Percentiles rank a stretch among this genome's conserved stretches.
phyloP scores from a whole-genome alignment of 129 eudicot species.

The Sambucus nigra region DNA sequence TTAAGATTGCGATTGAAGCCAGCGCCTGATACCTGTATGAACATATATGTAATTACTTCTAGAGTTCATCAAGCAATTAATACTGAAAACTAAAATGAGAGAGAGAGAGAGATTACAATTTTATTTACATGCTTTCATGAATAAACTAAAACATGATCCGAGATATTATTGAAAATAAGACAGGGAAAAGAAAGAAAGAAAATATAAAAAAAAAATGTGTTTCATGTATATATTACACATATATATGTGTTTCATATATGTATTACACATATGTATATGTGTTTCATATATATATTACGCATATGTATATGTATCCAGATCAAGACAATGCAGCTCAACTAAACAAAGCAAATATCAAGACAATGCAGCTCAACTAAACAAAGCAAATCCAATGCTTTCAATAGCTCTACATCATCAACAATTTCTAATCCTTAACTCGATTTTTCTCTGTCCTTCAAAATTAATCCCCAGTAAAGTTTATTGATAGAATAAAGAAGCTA shows the following conservation, averaged over 20 bases:
- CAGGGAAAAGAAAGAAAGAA: too few relatives aligned
- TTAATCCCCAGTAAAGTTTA: background rate
- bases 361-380: background rate
- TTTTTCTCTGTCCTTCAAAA: background rate
- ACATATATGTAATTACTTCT: background rate
- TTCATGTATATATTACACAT: too few relatives aligned
- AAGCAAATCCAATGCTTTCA: background rate
- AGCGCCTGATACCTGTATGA: conserved; percentile 18
- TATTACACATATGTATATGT: too few relatives aligned
- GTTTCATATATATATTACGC: too few relatives aligned
- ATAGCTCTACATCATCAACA: background rate
- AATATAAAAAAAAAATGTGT: too few relatives aligned
- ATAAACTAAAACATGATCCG: too few relatives aligned
- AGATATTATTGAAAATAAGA: too few relatives aligned
- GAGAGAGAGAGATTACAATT: background rate
- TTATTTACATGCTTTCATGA: too few relatives aligned
- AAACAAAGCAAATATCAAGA: background rate
- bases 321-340: background rate
- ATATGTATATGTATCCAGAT: too few relatives aligned
- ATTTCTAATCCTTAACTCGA: background rate
- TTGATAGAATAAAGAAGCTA: background rate
- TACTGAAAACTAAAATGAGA: background rate
- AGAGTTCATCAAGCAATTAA: background rate
- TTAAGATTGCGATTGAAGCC: conserved; percentile 12
- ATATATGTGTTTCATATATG: too few relatives aligned